Base-by-base conservation (phyloP, 768 basidiomycete species). In the Leucosporidium scottii region DNA sequence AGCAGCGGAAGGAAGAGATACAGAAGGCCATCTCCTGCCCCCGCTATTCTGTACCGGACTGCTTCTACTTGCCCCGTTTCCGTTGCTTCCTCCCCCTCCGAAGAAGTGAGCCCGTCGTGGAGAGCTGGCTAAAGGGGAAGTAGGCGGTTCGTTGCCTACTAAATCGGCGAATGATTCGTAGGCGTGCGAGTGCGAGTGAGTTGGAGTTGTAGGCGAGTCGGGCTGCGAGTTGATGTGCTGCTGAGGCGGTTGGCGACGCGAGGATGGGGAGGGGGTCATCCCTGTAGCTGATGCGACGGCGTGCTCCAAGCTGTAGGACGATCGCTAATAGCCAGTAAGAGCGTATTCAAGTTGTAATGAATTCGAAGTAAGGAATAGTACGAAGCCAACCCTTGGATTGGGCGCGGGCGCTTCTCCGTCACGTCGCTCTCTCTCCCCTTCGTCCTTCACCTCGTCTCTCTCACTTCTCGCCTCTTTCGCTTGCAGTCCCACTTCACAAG, bases 91-190 rank as follows among this genome's bases (percentile, higher is more conserved):
- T 2, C 28, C 15, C 4, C 21, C 7, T 10, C 28, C 30, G 28
- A 28, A 18, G 44, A 47, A 60, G 44, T 25, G n/a, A 0, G 51
- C 34, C 15, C 61, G 51, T 17, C 51, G 23, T 2, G 53, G 3
- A 34, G 50, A 25, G 0, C 17, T 5, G 6, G 20, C 0, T 1
- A 59, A 28, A 7, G 65, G n/a, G 17, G 51, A n/a, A 2, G 39
- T 23, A 18, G 53, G 59, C 7, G 39, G 39, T 44, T 44, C 39
- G 13, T 44, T 44, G 39, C 39, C 39, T 15, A 58, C 50, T 13
- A 66, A 47, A 59, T 66, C 65, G 36, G 50, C 59, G 51, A 66
- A 61, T 20, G 59, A 61, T 25, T 66, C 59, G 65, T 66, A 66
- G 12, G 59, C 36, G 58, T 59, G 58, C 1, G 30, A 34, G 12